Base-by-base conservation (phyloP, 2,329 filamentous ascomycete genomes). In the Meredithiella fracta region DNA sequence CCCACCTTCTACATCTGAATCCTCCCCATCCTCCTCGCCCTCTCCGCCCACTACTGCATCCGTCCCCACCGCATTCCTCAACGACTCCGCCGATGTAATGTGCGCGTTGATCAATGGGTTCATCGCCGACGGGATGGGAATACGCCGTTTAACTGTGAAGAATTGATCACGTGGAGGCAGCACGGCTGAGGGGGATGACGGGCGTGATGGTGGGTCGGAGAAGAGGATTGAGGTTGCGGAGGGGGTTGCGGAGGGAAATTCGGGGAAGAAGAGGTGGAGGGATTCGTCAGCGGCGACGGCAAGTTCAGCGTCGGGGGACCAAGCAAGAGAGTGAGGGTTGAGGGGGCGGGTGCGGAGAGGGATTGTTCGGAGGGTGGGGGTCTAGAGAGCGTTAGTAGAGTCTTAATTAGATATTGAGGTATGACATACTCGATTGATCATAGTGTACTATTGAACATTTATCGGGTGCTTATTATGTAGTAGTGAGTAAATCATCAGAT, bases 251-350 rank as follows among this genome's bases (percentile, higher is more conserved):
- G 29, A 34, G 11, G 29, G 29, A 34, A 67, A 76, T 47, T 75
- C 71, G 3, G 76, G 76, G 4, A 77, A 63, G 58, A 72, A 76
- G 50, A 78, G 64, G 60, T 73, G 68, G 29, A 79, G 67, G 44
- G 72, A 74, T 63, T 80, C 77, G 59, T 78, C 74, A n/a, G 74
- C 73, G 1, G 71, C 73, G 31, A 79, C 69, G 34, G 77, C 77
- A 3, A 80, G 67, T 61, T 79, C 77, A 23, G 72, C 75, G 54
- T 80, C 77, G 59, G 73, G 73, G 22, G 77, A 80, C 73, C 77
- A 80, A 37, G 73, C 62, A 7, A 72, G 60, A 1, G 69, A 66
- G 57, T 71, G 70, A 3, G 68, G 68, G 26, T 70, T 70, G 58
- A 73, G 64, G 17, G 73, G 71, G 3, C 72, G 66, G 9, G 71